Base-by-base conservation (phyloP, 169 alveolate genomes). In the Neospora caninum region DNA sequence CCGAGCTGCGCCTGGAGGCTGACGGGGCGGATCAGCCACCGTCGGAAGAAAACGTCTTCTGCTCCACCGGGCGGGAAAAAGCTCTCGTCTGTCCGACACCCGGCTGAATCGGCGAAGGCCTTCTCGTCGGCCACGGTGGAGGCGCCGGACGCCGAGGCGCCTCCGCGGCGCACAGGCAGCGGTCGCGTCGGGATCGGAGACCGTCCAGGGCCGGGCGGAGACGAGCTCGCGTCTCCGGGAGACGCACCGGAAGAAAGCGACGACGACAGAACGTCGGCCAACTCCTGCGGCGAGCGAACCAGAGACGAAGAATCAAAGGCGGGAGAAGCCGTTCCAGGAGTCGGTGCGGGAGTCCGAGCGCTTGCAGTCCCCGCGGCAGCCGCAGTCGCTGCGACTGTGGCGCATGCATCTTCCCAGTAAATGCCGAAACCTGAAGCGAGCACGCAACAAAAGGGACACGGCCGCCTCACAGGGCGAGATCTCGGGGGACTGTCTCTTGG, bases 371-470 rank as follows among this genome's bases (percentile, higher is more conserved):
- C 84, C 25, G 45, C 84, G 27, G 84, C 84, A 16, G 84, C 84
- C 25, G 80, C 80, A 13, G 49, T 73, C 84, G 84, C 84, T 2
- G 84, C 84, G 49, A 43, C 84, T n/a, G 84, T 36, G 4, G 45
- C 84, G 43, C 84, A 73, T 22, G 89, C 67, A 41, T 82, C 89
- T 41, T 82, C 89, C 89, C 89, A 82, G 53, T 25, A 82, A 27
- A 82, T 42, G 4, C 89, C 89, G 67, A 82, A 82, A 39, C 89
- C 89, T 82, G 67, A 22, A 41, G 38, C 22, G n/a, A 78, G 49
- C 49, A 7, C 38, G 39, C 49, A 38, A 25, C 9, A n/a, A n/a
- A 78, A 78, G 45, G 31, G 10, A 22, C 18, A 69, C 34, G 13
- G 58, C 4, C 58, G 58, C 4, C 4, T 13, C 58, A 13, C 13